Percentiles rank a stretch among this genome's conserved stretches.
Evolutionary conservation across 768 basidiomycete genomes (phyloP).

Genomic region (Gymnopilus junonius): DNA sequence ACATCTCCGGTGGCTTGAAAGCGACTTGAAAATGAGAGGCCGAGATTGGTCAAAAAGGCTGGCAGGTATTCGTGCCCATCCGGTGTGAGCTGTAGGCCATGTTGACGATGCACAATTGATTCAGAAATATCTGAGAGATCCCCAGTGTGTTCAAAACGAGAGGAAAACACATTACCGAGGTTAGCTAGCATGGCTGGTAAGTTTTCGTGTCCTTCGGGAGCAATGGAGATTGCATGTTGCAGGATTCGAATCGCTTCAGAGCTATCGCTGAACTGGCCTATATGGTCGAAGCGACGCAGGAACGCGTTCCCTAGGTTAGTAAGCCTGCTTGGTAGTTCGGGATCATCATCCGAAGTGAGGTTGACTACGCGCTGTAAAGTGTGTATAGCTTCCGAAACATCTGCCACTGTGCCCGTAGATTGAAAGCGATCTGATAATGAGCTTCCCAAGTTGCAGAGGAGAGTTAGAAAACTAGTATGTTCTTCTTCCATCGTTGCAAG

Average conservation of each 20-base stretch:
- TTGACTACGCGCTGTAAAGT: background rate
- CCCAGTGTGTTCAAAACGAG: background rate
- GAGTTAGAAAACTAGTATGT: background rate
- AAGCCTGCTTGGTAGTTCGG: background rate
- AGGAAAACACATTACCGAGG: background rate
- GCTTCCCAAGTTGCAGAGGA: constrained; percentile 7
- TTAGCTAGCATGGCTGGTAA: background rate
- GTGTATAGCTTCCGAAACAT: constrained; percentile 17
- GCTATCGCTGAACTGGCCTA: background rate
- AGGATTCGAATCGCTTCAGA: background rate
- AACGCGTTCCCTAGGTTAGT: constrained; percentile 10
- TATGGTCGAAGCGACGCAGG: constrained; percentile 3
- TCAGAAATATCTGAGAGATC: background rate
- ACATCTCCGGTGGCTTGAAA: constrained; percentile 1
- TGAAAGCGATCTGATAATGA: constrained; percentile 13
- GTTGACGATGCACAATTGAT: constrained; percentile 10
- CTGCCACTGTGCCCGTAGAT: constrained; percentile 8
- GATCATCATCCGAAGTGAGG: constrained; percentile 2
- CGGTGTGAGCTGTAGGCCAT: constrained; percentile 4
- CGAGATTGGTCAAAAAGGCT: constrained; percentile 6
- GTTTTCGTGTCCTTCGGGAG: background rate
- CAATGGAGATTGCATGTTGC: background rate
- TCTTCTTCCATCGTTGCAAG: background rate
- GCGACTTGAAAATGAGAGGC: background rate
- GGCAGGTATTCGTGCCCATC: background rate